Base-by-base conservation (phyloP, 2,329 filamentous ascomycete species). In the Calonectria multiphialidica region DNA sequence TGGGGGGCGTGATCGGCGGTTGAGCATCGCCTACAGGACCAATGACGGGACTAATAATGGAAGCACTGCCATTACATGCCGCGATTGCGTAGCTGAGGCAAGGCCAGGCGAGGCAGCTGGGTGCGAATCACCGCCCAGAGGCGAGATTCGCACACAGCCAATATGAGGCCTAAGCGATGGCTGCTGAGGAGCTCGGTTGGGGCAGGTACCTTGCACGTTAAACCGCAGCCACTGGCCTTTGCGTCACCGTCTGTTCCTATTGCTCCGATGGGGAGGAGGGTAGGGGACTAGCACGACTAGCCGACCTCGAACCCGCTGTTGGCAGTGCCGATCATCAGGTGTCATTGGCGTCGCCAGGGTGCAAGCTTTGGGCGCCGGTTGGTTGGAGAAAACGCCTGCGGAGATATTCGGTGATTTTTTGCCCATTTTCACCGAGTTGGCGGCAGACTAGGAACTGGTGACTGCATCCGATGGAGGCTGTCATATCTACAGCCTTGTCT, bases 281-380 rank as follows among this genome's bases (percentile, higher is more conserved):
- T 30, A 68, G 63, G 53, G 55, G 64, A 63, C 69, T 64, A 66
- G 45, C 68, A 50, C 66, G 64, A 59, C 61, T 72, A 63, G 70
- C 57, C 70, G 59, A 44, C 73, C 55, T 57, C 65, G 66, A 75
- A 67, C 71, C 70, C 65, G 72, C 72, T 64, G 65, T 67, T 78
- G 63, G 69, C 71, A 75, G 67, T 72, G 76, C 68, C 75, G 74
- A 78, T 78, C 76, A 77, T 73, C 50, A 72, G 68, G 64, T 76
- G 75, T 71, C 71, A 71, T 72, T 68, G 70, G 63, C 44, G 70
- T 72, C 64, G 59, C 67, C 47, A n/a, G 64, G 44, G 49, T 66
- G 33, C 33, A 57, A 68, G 63, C 47, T 66, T 59, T 50, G 65
- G 66, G 57, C 65, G 30, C 47, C n/a, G 42, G 49, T 57, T 69